phyloP scores from a whole-genome alignment of 768 basidiomycete genomes.

The Trametes sanguinea region DNA sequence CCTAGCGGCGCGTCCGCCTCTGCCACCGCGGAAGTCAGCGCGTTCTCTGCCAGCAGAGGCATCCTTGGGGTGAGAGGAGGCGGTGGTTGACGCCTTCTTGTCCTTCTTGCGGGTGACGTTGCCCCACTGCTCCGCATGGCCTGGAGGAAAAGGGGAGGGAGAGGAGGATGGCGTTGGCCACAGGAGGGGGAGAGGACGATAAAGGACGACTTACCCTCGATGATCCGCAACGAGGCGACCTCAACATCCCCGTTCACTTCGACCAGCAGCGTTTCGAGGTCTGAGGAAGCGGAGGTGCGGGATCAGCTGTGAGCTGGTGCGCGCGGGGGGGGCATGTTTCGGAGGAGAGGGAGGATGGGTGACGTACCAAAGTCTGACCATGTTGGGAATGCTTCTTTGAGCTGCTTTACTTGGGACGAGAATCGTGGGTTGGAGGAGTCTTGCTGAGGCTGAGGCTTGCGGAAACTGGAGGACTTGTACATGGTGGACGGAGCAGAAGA shows the following conservation, averaged over 20 bases:
- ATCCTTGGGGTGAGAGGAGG: conserved; percentile 53
- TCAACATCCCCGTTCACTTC: conserved; percentile 73
- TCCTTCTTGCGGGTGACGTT: conserved; percentile 87
- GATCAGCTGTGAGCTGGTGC: conserved; percentile 24
- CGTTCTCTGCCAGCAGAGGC: conserved; percentile 43
- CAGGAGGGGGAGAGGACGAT: conserved; percentile 18
- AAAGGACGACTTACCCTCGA: conserved; percentile 58
- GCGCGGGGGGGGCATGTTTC: conserved; percentile 19
- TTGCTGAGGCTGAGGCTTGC: conserved; percentile 30
- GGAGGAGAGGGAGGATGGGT: conserved; percentile 16
- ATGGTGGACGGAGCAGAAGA: conserved; percentile 29
- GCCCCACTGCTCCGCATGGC: conserved; percentile 78
- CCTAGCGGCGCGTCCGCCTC: conserved; percentile 65
- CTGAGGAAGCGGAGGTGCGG: conserved; percentile 35
- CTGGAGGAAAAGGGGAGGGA: conserved; percentile 38
- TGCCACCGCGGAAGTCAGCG: conserved; percentile 60
- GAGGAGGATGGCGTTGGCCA: conserved; percentile 21
- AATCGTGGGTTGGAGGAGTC: conserved; percentile 38
- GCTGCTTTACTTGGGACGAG: conserved; percentile 54
- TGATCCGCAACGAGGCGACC: conserved; percentile 71
- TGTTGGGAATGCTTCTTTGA: conserved; percentile 70
- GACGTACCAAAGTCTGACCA: conserved; percentile 70
- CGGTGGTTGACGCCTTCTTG: conserved; percentile 57
- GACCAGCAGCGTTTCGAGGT: conserved; percentile 66
- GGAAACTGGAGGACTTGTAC: conserved; percentile 35